These are phyloP conservation scores for Malassezia sp. DNA, from an alignment of 1,284 basidiomycete genomes.

Conservation along the genomic window DNA sequence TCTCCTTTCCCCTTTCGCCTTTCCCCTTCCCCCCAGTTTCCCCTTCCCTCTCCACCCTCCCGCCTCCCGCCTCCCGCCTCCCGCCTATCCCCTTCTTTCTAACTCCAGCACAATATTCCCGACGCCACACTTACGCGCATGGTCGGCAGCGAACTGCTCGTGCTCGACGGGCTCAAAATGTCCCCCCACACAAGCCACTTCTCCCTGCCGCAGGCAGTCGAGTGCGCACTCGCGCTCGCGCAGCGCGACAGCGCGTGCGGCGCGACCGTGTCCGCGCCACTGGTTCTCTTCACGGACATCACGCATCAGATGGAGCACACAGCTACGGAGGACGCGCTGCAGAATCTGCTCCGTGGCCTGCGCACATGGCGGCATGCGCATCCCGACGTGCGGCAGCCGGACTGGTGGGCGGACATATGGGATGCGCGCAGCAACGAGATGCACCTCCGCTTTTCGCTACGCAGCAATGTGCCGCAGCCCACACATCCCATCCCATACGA, in stretches of 20 bases:
- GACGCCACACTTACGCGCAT: slow-evolving; percentile 19
- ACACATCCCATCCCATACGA: slow-evolving; percentile 6
- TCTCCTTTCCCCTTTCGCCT: too few species aligned
- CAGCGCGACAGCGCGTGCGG: neutral
- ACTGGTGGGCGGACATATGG: slow-evolving; percentile 33
- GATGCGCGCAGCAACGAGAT: slow-evolving; percentile 24
- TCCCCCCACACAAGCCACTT: slow-evolving; percentile 33
- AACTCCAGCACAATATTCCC: slow-evolving; percentile 25
- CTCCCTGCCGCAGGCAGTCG: slow-evolving; percentile 34
- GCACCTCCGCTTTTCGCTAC: neutral
- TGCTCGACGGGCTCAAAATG: slow-evolving; percentile 39
- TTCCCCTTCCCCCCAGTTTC: too few species aligned
- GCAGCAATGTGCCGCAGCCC: neutral
- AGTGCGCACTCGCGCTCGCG: slow-evolving; percentile 9
- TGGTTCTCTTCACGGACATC: slow-evolving; percentile 37
- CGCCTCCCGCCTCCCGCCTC: too few species aligned
- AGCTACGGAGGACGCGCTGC: slow-evolving; percentile 15
- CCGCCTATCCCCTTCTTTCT: neutral
- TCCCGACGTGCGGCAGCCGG: neutral
- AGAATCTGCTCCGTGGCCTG: slow-evolving; percentile 21
- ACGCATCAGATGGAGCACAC: slow-evolving; percentile 35
- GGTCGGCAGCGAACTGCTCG: slow-evolving; percentile 25
- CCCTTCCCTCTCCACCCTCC: too few species aligned
- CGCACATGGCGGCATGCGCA: neutral
- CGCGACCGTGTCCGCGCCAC: slow-evolving; percentile 16